Conservation (phyloP, 106 monocot genomes). For the Acorus calamus region DNA sequence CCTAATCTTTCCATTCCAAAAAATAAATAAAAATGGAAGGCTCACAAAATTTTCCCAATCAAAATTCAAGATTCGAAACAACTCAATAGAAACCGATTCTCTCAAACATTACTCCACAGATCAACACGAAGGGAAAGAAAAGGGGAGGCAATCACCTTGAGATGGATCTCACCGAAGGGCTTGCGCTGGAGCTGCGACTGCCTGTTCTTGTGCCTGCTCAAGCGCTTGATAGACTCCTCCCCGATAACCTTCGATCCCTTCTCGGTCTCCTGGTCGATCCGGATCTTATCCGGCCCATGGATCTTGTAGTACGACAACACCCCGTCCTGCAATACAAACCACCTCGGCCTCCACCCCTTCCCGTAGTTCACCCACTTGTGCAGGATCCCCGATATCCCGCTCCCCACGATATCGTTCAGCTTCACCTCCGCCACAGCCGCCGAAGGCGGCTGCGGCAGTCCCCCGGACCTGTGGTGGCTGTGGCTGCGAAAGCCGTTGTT, state of each 20-base stretch:
- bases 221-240: conserved; percentile 49
- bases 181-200: conserved; percentile 27
- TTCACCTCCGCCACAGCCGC: conserved; percentile 5
- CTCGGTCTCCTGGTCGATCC: conserved; percentile 37
- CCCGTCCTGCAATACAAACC: conserved; percentile 90
- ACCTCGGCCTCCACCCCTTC: conserved; percentile 75
- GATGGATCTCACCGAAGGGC: conserved; percentile 73
- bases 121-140: background rate
- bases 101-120: background rate
- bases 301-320: conserved; percentile 94
- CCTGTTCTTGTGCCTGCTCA: conserved; percentile 23
- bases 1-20: too few relatives aligned
- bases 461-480: background rate
- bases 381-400: conserved; percentile 70
- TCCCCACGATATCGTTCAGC: conserved; percentile 42
- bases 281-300: conserved; percentile 70
- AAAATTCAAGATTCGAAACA: too few relatives aligned
- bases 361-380: conserved; percentile 97
- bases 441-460: background rate
- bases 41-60: too few relatives aligned
- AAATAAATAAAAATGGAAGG: too few relatives aligned
- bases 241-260: conserved; percentile 66
- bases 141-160: conserved; percentile 32
- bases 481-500: background rate
- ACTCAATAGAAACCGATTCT: background rate